These are phyloP conservation scores for Cordyceps sp. DNA, from an alignment of 2,329 filamentous ascomycete species.

Conservation along the genomic window DNA sequence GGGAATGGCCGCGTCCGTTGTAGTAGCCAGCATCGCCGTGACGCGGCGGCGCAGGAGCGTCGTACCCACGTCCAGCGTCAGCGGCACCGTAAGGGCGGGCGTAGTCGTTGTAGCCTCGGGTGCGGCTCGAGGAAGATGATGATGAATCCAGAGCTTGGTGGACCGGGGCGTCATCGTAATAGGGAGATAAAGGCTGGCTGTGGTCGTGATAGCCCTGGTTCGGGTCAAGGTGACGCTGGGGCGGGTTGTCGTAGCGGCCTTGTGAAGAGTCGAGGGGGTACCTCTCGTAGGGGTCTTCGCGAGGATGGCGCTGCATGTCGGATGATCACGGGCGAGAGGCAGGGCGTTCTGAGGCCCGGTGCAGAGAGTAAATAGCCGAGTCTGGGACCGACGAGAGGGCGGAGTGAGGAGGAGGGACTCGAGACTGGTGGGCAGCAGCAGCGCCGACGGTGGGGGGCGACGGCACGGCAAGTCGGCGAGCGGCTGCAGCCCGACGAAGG, in stretches of 20 bases:
- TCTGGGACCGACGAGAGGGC: background rate
- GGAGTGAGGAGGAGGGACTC: too few species aligned
- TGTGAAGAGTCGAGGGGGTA: conserved; percentile 15
- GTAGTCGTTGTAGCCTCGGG: background rate
- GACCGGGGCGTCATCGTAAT: conserved; percentile 8
- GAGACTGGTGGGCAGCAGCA: too few species aligned
- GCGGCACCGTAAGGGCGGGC: background rate
- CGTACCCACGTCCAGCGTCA: background rate
- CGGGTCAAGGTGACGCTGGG: conserved; percentile 4
- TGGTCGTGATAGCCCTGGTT: conserved; percentile 1
- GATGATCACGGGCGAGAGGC: background rate
- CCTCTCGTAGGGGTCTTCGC: conserved; percentile 17
- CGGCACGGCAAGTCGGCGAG: too few species aligned
- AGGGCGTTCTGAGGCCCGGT: too few species aligned
- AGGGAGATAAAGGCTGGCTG: conserved; percentile 5
- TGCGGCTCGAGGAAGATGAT: conserved; percentile 1
- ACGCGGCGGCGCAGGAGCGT: conserved; percentile 5
- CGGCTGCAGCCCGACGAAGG: too few species aligned
- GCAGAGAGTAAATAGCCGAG: background rate
- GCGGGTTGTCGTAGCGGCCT: conserved; percentile 7
- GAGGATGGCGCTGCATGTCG: conserved; percentile 15
- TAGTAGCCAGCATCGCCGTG: conserved; percentile 10
- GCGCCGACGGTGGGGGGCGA: too few species aligned
- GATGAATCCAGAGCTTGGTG: conserved; percentile 1
- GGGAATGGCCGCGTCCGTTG: conserved; percentile 3